Evolutionary conservation across 129 eudicot species (phyloP), one percentile per base, ranked within the genome.

Genomic region (sunflower (Helianthus annuus)): DNA sequence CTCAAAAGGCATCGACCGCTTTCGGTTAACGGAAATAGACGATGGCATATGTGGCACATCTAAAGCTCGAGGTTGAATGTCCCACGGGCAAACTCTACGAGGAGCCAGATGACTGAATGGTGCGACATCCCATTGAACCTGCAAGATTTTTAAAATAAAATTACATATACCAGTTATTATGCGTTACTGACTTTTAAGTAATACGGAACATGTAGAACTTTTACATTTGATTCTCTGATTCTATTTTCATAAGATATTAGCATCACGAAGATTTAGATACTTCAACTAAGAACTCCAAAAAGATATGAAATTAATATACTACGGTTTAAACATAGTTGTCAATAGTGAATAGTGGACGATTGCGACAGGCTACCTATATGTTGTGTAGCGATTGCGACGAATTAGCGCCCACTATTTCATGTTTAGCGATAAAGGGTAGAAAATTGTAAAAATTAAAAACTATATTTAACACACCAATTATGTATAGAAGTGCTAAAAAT

Each of bases 111-210:
- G 29, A 36, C 9, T 15, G 27, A 2, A 15, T 63, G 68, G 9
- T 38, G 48, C 40, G 13, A 7, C 72, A 68, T 48, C 59, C 72
- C 72, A 68, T 29, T 48, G 44, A 27, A 68, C 72, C 72, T 68
- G 59, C 72, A 68, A 3, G 14, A 44, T 44, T 42, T 29, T 62
- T 13, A 38, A 62, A 34, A 13, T 6, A 14, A 34, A 62, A 5
- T 34, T 13, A 13, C 7, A 62, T 62, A 36, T 54, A 19, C 27
- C 11, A 54, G 32, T 8, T 55, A 55, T 55, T 2, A 16, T 19
- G 55, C 12, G 0, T 55, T n/a, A 51, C 10, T 9, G 32, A 2
- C 4, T 34, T 34, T 2, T 9, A 59, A 56, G 62, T 61, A 14
- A 61, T 61, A 61, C 34, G 7, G 6, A 34, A 61, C 10, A 32